Evolutionary conservation across 306 rosid species (phyloP).

Genomic region (Ormosia semicastrata): DNA sequence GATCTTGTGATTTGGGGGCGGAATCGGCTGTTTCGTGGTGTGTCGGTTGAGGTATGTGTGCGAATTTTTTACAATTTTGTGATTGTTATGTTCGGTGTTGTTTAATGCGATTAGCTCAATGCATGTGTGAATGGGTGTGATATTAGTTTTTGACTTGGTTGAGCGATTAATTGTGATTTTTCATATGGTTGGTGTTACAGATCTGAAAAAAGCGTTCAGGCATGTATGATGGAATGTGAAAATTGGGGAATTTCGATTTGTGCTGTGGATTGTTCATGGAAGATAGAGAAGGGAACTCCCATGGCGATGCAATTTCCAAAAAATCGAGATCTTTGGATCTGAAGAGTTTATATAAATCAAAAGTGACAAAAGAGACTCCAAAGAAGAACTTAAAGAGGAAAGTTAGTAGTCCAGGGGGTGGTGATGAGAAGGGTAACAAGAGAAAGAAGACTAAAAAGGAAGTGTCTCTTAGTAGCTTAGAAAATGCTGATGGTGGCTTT

Average conservation of each 20-base stretch:
- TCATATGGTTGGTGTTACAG: conserved; percentile 40
- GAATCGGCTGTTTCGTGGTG: conserved; percentile 22
- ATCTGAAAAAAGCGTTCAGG: conserved; percentile 59
- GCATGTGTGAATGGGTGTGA: conserved; percentile 33
- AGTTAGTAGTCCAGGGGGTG: conserved; percentile 32
- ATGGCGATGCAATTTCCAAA: conserved; percentile 54
- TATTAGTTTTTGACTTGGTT: conserved; percentile 18
- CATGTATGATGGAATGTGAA: conserved; percentile 74
- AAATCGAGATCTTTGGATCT: conserved; percentile 79
- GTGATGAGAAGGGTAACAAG: conserved; percentile 37
- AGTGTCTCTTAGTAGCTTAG: conserved; percentile 62
- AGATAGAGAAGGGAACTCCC: conserved; percentile 53
- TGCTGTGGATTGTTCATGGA: conserved; percentile 66
- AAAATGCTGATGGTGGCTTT: conserved; percentile 46
- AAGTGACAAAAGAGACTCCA: conserved; percentile 30
- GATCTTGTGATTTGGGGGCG: conserved; percentile 37
- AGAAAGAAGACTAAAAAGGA: conserved; percentile 56
- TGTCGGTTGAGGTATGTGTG: conserved; percentile 50
- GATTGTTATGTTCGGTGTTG: conserved; percentile 13
- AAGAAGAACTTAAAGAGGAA: conserved; percentile 54
- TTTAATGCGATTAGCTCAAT: conserved; percentile 5
- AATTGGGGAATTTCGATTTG: conserved; percentile 44
- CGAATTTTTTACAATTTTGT: conserved; percentile 12
- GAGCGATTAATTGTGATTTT: conserved; percentile 14
- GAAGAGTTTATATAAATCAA: conserved; percentile 59